These are phyloP conservation scores for Lentinula raphanica DNA, from an alignment of 768 basidiomycete species.

Conservation along the genomic window DNA sequence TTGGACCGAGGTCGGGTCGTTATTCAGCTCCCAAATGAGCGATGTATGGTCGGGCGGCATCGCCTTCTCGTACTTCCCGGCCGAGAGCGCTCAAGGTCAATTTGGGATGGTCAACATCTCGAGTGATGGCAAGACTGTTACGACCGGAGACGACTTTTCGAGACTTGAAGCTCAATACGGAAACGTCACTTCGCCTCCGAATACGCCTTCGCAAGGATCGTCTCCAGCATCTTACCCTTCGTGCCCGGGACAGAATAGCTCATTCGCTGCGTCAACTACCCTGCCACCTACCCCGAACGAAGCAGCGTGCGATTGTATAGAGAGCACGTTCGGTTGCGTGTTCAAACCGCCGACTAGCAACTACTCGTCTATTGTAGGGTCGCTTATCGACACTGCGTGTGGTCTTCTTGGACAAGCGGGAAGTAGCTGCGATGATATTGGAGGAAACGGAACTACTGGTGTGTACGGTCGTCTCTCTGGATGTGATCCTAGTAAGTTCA, in stretches of 20 bases:
- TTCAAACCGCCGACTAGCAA: constrained; percentile 64
- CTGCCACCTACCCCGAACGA: constrained; percentile 85
- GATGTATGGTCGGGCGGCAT: constrained; percentile 84
- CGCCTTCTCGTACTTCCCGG: constrained; percentile 89
- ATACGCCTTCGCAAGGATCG: constrained; percentile 45
- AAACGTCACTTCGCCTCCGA: constrained; percentile 43
- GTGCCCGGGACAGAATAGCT: constrained; percentile 61
- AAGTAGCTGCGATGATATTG: constrained; percentile 62
- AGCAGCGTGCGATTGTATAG: constrained; percentile 73
- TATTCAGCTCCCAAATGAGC: constrained; percentile 71
- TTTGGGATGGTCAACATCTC: constrained; percentile 85
- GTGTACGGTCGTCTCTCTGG: constrained; percentile 70
- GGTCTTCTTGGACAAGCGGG: constrained; percentile 63
- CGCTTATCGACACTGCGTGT: constrained; percentile 65
- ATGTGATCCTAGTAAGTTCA: constrained; percentile 56
- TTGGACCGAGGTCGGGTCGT: constrained; percentile 74
- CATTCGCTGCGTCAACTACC: constrained; percentile 58
- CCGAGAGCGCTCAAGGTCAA: constrained; percentile 59
- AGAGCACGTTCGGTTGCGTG: constrained; percentile 61
- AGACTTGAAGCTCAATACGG: constrained; percentile 60
- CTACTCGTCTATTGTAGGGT: constrained; percentile 54
- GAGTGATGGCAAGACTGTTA: constrained; percentile 53
- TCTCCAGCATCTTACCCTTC: constrained; percentile 46
- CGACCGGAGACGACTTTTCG: constrained; percentile 61
- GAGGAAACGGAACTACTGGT: constrained; percentile 68